Percentiles rank a stretch among this genome's conserved stretches.
These are phyloP conservation scores for Davidsoniella virescens DNA, from an alignment of 2,329 filamentous ascomycete species.

Conservation along the genomic window DNA sequence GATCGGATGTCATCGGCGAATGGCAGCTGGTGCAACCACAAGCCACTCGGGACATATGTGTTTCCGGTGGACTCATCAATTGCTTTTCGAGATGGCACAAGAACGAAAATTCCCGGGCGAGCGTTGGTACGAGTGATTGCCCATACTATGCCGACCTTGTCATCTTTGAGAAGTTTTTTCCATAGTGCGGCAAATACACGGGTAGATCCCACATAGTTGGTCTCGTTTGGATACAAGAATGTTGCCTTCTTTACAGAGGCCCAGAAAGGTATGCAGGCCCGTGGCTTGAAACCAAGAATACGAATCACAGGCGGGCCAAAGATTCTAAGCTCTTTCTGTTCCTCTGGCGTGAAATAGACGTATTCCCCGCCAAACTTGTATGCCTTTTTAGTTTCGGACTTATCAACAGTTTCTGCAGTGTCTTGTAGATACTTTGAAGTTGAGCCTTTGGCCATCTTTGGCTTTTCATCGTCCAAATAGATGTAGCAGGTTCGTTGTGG, in stretches of 20 bases:
- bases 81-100: constrained; percentile 58
- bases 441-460: constrained; percentile 61
- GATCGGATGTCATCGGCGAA: constrained; percentile 78
- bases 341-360: constrained; percentile 70
- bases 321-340: constrained; percentile 58
- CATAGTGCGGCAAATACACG: constrained; percentile 84
- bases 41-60: constrained; percentile 59
- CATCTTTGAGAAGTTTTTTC: constrained; percentile 62
- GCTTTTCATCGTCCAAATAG: constrained; percentile 70
- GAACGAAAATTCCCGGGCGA: constrained; percentile 60
- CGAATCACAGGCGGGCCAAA: constrained; percentile 74
- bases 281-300: constrained; percentile 85
- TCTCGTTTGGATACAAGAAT: constrained; percentile 89
- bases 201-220: constrained; percentile 77
- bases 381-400: constrained; percentile 70
- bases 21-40: constrained; percentile 80
- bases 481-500: constrained; percentile 74
- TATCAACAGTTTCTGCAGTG: constrained; percentile 59
- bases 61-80: constrained; percentile 48
- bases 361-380: constrained; percentile 93
- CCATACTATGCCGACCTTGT: constrained; percentile 81
- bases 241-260: constrained; percentile 71
- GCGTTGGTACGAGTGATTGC: constrained; percentile 71
- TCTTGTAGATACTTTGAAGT: constrained; percentile 66
- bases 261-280: constrained; percentile 61